Percentiles rank a stretch among this genome's conserved stretches.
Conservation (phyloP, 202 grass and related monocot genomes). For the Schoenoplectus triqueter region DNA sequence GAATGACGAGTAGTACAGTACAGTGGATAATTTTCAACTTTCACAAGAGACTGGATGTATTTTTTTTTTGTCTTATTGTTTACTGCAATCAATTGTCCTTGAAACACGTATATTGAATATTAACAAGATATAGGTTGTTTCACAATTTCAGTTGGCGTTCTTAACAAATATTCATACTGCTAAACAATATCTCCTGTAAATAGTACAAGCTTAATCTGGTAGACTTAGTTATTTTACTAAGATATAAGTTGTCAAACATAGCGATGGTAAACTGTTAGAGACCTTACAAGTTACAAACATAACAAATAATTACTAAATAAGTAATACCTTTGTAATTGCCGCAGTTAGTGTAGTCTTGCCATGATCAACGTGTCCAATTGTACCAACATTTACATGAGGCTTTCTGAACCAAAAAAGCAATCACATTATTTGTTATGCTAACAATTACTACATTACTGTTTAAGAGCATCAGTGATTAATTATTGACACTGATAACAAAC, state of each 20-base stretch:
- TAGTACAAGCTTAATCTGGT: not conserved
- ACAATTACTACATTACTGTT: not conserved
- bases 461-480: not conserved
- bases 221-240: not conserved
- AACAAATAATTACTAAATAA: not conserved
- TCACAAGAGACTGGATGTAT: not conserved
- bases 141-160: not conserved
- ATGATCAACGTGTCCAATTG: conserved; percentile 97
- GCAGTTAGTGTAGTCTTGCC: conserved; percentile 97
- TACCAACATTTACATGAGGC: conserved; percentile 97
- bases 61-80: not conserved
- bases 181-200: not conserved
- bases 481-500: conserved; percentile 21
- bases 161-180: conserved; percentile 4
- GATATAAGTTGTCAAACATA: not conserved
- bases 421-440: conserved; percentile 27
- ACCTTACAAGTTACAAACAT: not conserved
- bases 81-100: not conserved
- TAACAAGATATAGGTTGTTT: no score
- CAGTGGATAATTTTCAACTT: not conserved
- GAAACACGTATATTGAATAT: not conserved
- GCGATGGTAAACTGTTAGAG: not conserved
- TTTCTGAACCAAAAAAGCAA: conserved; percentile 57
- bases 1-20: no score
- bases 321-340: conserved; percentile 86